These are phyloP conservation scores for Leishmania tropica DNA, from an alignment of 208 protist genomes.

Conservation along the genomic window DNA sequence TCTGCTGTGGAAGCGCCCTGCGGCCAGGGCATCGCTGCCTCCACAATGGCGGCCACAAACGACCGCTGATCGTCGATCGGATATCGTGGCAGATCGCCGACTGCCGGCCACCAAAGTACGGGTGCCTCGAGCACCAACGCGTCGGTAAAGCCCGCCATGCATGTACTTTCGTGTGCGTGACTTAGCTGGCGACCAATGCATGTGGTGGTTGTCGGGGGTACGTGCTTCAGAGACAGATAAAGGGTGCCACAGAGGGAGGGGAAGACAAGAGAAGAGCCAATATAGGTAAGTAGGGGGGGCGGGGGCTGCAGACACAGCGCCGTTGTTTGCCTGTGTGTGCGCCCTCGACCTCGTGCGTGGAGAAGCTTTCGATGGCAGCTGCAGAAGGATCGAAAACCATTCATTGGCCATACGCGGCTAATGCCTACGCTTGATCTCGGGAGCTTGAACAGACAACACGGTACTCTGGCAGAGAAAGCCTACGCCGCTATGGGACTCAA, in stretches of 20 bases:
- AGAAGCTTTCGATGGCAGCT: background rate
- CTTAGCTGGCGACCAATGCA: background rate
- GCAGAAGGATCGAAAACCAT: background rate
- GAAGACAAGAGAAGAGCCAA: background rate
- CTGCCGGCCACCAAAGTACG: slow-evolving; percentile 71
- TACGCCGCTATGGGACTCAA: background rate
- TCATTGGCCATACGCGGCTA: background rate
- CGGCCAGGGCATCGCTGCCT: slow-evolving; percentile 27
- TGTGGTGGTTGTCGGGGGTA: background rate
- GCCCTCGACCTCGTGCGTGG: background rate
- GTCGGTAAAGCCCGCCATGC: slow-evolving; percentile 53
- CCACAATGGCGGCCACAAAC: slow-evolving; percentile 55
- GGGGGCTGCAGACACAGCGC: background rate
- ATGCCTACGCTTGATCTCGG: background rate
- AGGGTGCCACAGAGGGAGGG: background rate
- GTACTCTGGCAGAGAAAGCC: background rate
- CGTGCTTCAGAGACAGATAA: background rate
- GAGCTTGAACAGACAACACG: too few species aligned
- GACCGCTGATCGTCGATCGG: slow-evolving; percentile 41
- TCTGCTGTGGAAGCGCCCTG: background rate
- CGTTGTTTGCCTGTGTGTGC: background rate
- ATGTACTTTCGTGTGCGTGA: background rate
- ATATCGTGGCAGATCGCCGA: slow-evolving; percentile 40
- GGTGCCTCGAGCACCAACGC: slow-evolving; percentile 54
- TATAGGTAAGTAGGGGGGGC: too few species aligned